Conservation (phyloP, 208 protist genomes). For the Borovskyia barvae region DNA sequence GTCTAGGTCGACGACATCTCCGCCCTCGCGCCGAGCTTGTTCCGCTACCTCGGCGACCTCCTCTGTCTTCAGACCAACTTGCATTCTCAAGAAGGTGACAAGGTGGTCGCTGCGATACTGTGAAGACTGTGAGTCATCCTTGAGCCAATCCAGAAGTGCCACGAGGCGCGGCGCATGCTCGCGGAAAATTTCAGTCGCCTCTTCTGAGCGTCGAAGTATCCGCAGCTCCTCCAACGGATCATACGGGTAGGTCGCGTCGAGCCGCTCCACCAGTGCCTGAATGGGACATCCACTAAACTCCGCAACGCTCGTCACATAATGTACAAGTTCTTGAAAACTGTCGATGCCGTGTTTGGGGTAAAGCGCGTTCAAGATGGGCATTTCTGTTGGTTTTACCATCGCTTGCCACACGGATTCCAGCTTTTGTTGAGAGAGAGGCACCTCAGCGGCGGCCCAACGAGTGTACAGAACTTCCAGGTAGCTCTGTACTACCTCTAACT, state of each 20-base stretch:
- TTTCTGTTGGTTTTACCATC: conserved; percentile 51
- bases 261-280: conserved; percentile 52
- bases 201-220: conserved; percentile 29
- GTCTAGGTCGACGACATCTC: conserved; percentile 33
- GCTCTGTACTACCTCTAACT: conserved; percentile 67
- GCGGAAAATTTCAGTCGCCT: conserved; percentile 40
- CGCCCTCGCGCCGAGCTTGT: conserved; percentile 13
- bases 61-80: conserved; percentile 33
- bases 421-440: conserved; percentile 63
- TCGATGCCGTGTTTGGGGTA: conserved; percentile 71
- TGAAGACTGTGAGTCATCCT: conserved; percentile 32
- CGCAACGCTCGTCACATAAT: conserved; percentile 75
- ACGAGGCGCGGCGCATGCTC: conserved; percentile 27
- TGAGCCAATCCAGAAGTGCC: conserved; percentile 44
- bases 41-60: conserved; percentile 50
- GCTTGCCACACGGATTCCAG: conserved; percentile 51
- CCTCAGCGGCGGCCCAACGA: conserved; percentile 33
- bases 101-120: conserved; percentile 38
- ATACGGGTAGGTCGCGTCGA: conserved; percentile 65
- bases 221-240: conserved; percentile 55
- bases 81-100: conserved; percentile 32
- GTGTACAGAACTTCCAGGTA: conserved; percentile 63
- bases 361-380: conserved; percentile 64
- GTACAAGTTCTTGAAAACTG: conserved; percentile 58
- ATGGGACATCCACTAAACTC: conserved; percentile 68